A percentile compares a stretch with the other conserved stretches of the same genome.
Evolutionary conservation across 306 rosid genomes (phyloP).

Genomic region (Argentina anserina): DNA sequence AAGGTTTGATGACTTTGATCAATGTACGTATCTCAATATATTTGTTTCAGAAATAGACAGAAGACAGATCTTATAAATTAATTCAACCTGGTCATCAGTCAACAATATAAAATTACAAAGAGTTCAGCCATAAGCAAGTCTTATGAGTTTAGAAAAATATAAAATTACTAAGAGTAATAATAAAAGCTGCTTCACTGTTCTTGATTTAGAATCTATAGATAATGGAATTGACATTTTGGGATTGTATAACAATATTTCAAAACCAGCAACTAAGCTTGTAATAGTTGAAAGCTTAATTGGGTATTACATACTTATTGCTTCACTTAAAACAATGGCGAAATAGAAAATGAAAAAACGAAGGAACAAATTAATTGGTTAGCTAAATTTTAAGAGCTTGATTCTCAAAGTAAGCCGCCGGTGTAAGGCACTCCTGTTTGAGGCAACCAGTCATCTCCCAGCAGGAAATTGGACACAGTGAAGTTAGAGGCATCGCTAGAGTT

Average conservation of each 20-base stretch:
- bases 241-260: neutral
- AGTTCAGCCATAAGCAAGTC: too few relatives aligned
- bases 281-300: slow-evolving; percentile 1
- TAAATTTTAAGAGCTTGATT: neutral
- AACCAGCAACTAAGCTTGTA: neutral
- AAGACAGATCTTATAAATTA: neutral
- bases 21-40: neutral
- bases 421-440: slow-evolving; percentile 72
- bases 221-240: neutral
- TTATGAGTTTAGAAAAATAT: too few relatives aligned
- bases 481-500: slow-evolving; percentile 48
- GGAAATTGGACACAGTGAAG: slow-evolving; percentile 53
- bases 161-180: neutral
- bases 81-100: neutral
- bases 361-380: neutral
- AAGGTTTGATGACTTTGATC: too few relatives aligned
- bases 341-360: neutral
- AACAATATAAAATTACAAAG: neutral
- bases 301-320: slow-evolving; percentile 6
- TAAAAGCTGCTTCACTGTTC: neutral
- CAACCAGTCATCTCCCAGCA: slow-evolving; percentile 60
- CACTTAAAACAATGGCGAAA: neutral
- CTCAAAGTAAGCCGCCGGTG: slow-evolving; percentile 29
- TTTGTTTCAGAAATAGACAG: neutral
- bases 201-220: neutral